Conservation (phyloP, 2,329 filamentous ascomycete genomes). For the Talaromyces verruculosus region DNA sequence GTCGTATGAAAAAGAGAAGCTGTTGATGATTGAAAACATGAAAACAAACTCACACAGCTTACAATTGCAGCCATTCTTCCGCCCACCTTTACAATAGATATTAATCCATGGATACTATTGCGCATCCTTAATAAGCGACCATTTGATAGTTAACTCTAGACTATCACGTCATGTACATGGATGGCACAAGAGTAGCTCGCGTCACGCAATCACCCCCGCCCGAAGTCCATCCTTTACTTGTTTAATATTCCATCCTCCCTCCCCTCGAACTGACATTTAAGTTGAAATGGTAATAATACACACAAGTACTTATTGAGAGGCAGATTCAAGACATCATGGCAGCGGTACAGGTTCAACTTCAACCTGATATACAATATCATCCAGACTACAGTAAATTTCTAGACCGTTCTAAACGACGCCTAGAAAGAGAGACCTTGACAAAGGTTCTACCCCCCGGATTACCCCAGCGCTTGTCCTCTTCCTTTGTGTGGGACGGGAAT, state of each 20-base stretch:
- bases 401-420: constrained; percentile 26
- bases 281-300: background rate
- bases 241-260: background rate
- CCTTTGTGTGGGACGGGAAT: constrained; percentile 51
- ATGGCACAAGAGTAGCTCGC: constrained; percentile 9
- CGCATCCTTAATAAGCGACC: background rate
- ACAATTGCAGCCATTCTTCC: background rate
- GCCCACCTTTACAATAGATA: background rate
- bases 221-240: background rate
- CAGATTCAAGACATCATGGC: background rate
- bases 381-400: constrained; percentile 31
- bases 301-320: no score
- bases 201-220: constrained; percentile 14
- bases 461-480: constrained; percentile 41
- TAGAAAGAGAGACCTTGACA: constrained; percentile 25
- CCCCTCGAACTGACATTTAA: background rate
- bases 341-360: constrained; percentile 14
- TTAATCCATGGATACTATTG: background rate
- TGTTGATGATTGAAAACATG: no score
- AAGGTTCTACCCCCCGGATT: constrained; percentile 43
- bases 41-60: background rate
- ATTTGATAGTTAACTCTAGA: background rate
- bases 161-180: background rate
- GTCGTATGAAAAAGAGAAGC: background rate
- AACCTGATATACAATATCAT: constrained; percentile 36